Percentiles rank a stretch among this genome's conserved stretches.
Conservation (phyloP, 768 basidiomycete species). For the Coprinellus micaceus region DNA sequence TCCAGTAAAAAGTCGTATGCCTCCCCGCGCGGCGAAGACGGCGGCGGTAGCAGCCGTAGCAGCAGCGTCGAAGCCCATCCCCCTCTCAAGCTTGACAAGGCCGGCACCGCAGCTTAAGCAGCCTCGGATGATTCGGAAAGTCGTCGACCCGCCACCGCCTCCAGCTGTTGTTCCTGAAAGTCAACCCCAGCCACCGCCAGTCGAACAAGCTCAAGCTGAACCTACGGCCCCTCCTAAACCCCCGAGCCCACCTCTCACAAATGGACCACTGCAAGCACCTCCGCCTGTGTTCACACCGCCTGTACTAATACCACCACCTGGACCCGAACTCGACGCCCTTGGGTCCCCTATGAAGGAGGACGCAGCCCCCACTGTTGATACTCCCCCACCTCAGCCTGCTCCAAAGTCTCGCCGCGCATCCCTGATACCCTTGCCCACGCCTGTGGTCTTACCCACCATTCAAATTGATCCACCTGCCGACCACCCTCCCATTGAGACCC, state of each 20-base stretch:
- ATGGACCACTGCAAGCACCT: too few relatives aligned
- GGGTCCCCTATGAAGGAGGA: not conserved
- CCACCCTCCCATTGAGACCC: conserved; percentile 9
- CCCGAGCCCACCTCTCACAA: not conserved
- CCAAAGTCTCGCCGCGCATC: not conserved
- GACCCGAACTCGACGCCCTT: not conserved
- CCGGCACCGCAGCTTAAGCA: too few relatives aligned
- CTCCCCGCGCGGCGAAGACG: not conserved
- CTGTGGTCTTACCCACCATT: conserved; percentile 1
- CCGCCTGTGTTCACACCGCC: not conserved
- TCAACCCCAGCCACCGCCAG: not conserved
- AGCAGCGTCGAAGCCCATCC: not conserved
- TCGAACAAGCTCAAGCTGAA: not conserved
- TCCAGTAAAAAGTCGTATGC: conserved; percentile 3
- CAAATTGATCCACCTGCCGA: conserved; percentile 9
- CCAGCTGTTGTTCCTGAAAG: not conserved
- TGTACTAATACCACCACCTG: not conserved
- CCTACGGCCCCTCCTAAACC: not conserved
- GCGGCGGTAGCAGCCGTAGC: not conserved
- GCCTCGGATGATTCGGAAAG: not conserved
- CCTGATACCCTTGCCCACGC: not conserved
- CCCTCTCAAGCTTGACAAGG: too few relatives aligned
- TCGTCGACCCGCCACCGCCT: not conserved
- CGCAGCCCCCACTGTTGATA: conserved; percentile 4
- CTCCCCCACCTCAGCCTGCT: not conserved